These are phyloP conservation scores for Esteya vermicola DNA, from an alignment of 2,329 filamentous ascomycete genomes.

Conservation along the genomic window DNA sequence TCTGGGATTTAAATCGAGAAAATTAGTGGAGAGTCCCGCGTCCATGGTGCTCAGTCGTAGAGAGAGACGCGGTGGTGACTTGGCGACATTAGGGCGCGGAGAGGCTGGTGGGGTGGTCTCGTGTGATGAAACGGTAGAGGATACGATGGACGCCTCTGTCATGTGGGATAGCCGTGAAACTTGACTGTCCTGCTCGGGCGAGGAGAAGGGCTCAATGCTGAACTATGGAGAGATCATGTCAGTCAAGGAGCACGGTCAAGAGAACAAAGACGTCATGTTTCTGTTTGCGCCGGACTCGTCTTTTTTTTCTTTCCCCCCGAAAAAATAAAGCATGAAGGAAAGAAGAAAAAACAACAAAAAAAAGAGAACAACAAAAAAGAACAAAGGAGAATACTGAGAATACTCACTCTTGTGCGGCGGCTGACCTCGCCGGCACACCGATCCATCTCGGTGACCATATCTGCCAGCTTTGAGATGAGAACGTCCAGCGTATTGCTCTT, in stretches of 20 bases:
- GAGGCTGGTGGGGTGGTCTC: conserved; percentile 9
- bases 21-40: conserved; percentile 5
- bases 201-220: conserved; percentile 14
- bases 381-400: too few relatives aligned
- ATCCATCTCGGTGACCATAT: conserved; percentile 75
- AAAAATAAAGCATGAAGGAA: neutral
- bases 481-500: conserved; percentile 58
- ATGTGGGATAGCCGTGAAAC: conserved; percentile 5
- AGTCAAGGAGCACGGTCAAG: too few relatives aligned
- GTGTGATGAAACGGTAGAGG: conserved; percentile 5
- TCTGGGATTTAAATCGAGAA: conserved; percentile 11
- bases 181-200: conserved; percentile 4
- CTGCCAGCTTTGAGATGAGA: conserved; percentile 56
- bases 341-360: too few relatives aligned
- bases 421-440: conserved; percentile 72
- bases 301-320: too few relatives aligned
- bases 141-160: conserved; percentile 4
- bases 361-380: too few relatives aligned
- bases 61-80: conserved; percentile 14
- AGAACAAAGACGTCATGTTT: too few relatives aligned
- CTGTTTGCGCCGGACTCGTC: too few relatives aligned
- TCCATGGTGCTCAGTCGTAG: conserved; percentile 13
- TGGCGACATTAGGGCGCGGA: conserved; percentile 8
- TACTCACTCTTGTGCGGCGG: conserved; percentile 56
- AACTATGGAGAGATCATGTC: conserved; percentile 9